Percentiles rank a stretch among this genome's conserved stretches.
These are phyloP conservation scores for Grosmannia clavigera DNA, from an alignment of 2,329 filamentous ascomycete genomes.

Conservation along the genomic window DNA sequence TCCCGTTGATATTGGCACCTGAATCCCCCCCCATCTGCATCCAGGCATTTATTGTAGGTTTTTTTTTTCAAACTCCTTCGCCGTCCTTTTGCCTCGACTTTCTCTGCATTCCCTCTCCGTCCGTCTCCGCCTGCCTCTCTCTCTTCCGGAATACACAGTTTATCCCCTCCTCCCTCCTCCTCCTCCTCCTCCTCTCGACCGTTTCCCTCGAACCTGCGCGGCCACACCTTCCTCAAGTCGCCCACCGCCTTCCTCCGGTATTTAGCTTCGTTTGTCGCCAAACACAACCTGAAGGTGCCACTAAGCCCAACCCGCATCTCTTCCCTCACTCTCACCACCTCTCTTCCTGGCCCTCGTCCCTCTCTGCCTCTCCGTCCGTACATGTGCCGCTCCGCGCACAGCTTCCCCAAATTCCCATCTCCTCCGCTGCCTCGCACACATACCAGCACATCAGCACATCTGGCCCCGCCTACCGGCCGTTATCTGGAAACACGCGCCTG, in stretches of 20 bases:
- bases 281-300: slow-evolving; percentile 4
- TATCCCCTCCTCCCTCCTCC: not conserved
- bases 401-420: not conserved
- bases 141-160: not conserved
- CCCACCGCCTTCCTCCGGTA: not conserved
- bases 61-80: not conserved
- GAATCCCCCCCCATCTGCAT: not conserved
- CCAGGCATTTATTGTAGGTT: not conserved
- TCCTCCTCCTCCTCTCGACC: not conserved
- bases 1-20: not conserved
- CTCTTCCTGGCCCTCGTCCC: not conserved
- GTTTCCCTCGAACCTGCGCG: not conserved
- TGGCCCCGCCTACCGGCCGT: not conserved
- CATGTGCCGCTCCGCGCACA: not conserved
- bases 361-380: not conserved
- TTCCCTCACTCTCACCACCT: not conserved
- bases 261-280: slow-evolving; percentile 7
- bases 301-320: not conserved
- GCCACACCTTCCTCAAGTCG: not conserved
- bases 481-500: not conserved
- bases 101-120: not conserved
- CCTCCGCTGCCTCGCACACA: not conserved
- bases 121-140: not conserved
- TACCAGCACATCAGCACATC: not conserved
- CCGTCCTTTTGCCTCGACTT: not conserved